These are phyloP conservation scores for Apophysomyces variabilis DNA, from an alignment of 371 early-diverging fungal genomes.

Conservation along the genomic window DNA sequence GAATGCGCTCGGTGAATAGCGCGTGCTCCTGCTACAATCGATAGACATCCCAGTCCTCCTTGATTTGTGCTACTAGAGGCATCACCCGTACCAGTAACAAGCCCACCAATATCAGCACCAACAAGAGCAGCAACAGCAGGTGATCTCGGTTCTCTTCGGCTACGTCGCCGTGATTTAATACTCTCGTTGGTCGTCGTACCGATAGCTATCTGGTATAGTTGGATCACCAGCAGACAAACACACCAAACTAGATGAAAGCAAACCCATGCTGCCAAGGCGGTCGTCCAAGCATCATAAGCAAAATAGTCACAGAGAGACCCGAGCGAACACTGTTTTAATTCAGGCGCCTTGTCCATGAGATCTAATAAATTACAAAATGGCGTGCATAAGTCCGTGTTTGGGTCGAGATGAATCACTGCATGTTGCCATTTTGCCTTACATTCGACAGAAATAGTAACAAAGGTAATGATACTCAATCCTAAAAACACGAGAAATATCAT, in stretches of 20 bases:
- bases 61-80: constrained; percentile 19
- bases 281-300: constrained; percentile 74
- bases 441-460: not conserved
- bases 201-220: constrained; percentile 78
- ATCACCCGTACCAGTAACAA: constrained; percentile 20
- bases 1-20: constrained; percentile 43
- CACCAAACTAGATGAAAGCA: constrained; percentile 83
- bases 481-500: not conserved
- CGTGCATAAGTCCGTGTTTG: not conserved
- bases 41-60: constrained; percentile 29
- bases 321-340: constrained; percentile 33
- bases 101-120: not conserved
- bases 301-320: constrained; percentile 71
- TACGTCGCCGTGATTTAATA: constrained; percentile 51
- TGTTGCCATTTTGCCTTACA: not conserved
- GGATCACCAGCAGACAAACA: constrained; percentile 71
- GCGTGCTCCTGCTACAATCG: constrained; percentile 52
- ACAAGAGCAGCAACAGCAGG: not conserved
- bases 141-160: not conserved
- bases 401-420: no score
- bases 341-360: constrained; percentile 30
- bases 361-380: constrained; percentile 16
- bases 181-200: constrained; percentile 92
- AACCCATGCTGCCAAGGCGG: constrained; percentile 73
- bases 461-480: constrained; percentile 4